Conservation (phyloP, 495 filamentous ascomycete species). For the Aspergillus carlsbadensis region DNA sequence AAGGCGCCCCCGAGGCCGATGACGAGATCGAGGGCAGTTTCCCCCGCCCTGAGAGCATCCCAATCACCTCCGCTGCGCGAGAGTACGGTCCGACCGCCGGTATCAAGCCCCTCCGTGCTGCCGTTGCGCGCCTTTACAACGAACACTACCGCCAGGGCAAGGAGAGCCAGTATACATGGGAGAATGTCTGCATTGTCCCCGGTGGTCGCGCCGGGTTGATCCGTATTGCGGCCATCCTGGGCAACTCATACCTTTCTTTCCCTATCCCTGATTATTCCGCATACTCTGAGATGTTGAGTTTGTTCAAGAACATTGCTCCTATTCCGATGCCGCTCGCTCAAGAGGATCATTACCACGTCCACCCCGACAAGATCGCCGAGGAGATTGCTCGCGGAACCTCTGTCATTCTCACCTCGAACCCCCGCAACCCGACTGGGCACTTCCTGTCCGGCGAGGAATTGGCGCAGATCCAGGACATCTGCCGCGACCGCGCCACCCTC, state of each 20-base stretch:
- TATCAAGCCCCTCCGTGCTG: slow-evolving; percentile 84
- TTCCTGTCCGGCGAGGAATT: slow-evolving; percentile 79
- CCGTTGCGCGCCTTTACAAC: slow-evolving; percentile 93
- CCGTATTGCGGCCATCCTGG: slow-evolving; percentile 88
- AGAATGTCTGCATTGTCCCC: slow-evolving; percentile 97
- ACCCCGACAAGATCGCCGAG: slow-evolving; percentile 86
- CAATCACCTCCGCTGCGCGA: slow-evolving; percentile 70
- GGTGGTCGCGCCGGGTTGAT: slow-evolving; percentile 92
- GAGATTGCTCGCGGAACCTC: slow-evolving; percentile 84
- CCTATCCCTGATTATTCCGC: slow-evolving; percentile 78
- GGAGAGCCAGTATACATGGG: slow-evolving; percentile 92
- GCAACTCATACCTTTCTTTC: slow-evolving; percentile 87
- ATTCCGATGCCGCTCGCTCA: slow-evolving; percentile 83
- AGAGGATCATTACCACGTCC: slow-evolving; percentile 85
- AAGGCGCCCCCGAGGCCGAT: slow-evolving; percentile 92
- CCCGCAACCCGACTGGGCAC: slow-evolving; percentile 90
- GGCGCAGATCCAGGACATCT: slow-evolving; percentile 85
- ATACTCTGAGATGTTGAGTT: slow-evolving; percentile 93
- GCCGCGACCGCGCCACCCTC: slow-evolving; percentile 82
- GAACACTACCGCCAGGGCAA: slow-evolving; percentile 86
- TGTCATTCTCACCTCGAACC: slow-evolving; percentile 95
- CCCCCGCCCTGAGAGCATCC: slow-evolving; percentile 75
- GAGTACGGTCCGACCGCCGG: slow-evolving; percentile 95
- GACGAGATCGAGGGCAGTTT: slow-evolving; percentile 91
- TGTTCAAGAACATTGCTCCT: slow-evolving; percentile 90